These are phyloP conservation scores for Neurospora sp. DNA, from an alignment of 495 filamentous ascomycete genomes.

Conservation along the genomic window DNA sequence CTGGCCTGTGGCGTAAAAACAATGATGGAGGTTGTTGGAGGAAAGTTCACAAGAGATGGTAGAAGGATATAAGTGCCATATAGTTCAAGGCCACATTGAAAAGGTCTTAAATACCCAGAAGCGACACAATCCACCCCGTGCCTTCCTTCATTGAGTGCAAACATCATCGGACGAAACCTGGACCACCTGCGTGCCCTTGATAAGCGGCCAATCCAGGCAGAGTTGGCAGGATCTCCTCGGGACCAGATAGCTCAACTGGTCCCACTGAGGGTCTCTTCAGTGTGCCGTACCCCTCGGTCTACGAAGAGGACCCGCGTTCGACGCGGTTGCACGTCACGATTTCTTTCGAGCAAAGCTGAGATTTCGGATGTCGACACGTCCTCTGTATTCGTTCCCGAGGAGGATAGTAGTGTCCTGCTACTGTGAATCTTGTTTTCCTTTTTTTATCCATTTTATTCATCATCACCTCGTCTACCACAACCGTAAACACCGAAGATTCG, in stretches of 20 bases:
- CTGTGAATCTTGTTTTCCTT: no score
- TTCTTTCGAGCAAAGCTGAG: neutral
- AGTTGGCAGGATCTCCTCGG: neutral
- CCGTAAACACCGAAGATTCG: neutral
- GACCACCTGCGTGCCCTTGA: neutral
- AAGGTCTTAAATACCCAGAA: neutral
- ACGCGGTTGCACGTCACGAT: neutral
- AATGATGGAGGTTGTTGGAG: neutral
- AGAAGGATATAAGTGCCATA: neutral
- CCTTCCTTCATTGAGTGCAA: neutral
- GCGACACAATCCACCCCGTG: neutral
- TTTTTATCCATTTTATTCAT: neutral
- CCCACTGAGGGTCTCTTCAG: no score
- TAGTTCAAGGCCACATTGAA: neutral
- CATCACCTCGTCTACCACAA: neutral
- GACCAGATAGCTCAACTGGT: neutral
- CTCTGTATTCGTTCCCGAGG: neutral
- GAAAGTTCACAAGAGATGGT: neutral
- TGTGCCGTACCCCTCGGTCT: neutral
- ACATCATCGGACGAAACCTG: neutral
- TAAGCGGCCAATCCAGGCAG: neutral
- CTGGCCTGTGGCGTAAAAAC: slow-evolving; percentile 23
- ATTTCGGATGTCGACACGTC: neutral
- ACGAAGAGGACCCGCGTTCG: neutral
- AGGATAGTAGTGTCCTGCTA: neutral